Base-by-base conservation (phyloP, 169 alveolate genomes). In the Plasmodium cynomolgi region DNA sequence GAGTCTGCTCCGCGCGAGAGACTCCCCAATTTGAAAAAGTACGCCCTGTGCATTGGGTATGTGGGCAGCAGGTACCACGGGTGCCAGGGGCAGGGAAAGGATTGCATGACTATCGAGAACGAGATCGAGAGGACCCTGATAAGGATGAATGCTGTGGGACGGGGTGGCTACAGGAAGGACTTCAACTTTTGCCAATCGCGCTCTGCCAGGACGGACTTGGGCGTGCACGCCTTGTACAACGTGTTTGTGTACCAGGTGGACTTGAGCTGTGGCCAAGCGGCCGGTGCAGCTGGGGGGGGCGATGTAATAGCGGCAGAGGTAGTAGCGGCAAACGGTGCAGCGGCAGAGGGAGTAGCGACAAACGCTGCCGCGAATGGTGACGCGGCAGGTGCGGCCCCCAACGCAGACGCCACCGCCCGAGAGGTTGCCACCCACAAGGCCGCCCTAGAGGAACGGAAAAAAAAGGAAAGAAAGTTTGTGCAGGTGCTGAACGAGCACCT, bases 141-240 rank as follows among this genome's bases (percentile, higher is more conserved):
- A 34, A 93, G 84, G 8, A 88, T 93, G n/a, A 96, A 96, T 17
- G 98, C 97, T 23, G 95, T 97, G 26, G 92, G 85, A 81, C 96
- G 95, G 72, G 93, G 95, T 13, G 96, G 91, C 31, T 90, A 96
- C 96, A 68, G 37, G n/a, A 86, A 86, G 50, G 71, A 79, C 26
- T 86, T 86, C 71, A 86, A 86, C 9, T 86, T 75, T 29, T 86
- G 93, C 47, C 68, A 75, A 31, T 95, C 98, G 3, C 95, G 98
- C 77, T 97, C 97, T 1, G 98, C 98, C n/a, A 85, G 98, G 37
- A 97, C 98, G 17, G 98, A 97, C 84, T 94, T 96, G 81, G 98
- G 98, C n/a, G 98, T 97, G 1, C 98, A 97, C 62, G 98, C 98
- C 2, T 96, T 96, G 2, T 97, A 97, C 91, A 95, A 95, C 44